phyloP scores from a whole-genome alignment of 83 land plant species.

The Picea engelmannii region DNA sequence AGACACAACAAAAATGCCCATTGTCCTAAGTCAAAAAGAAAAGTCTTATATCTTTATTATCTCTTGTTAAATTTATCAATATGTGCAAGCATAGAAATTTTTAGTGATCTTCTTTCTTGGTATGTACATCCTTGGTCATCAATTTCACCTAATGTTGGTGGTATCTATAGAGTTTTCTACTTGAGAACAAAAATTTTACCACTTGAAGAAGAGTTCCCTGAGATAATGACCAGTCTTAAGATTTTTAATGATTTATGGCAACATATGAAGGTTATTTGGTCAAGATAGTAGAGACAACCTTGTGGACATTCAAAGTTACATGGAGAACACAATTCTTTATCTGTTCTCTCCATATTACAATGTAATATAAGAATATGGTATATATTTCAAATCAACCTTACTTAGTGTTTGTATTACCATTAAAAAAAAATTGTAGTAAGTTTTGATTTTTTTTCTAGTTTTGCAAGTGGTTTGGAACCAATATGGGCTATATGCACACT shows the following conservation, averaged over 20 bases:
- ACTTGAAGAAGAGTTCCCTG: slow-evolving; percentile 91
- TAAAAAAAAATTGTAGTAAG: too few relatives aligned
- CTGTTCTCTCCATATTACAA: too few relatives aligned
- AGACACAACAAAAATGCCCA: slow-evolving; percentile 91
- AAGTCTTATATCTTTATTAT: slow-evolving; percentile 49
- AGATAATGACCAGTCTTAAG: slow-evolving; percentile 81
- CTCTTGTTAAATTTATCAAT: not conserved
- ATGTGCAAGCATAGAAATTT: not conserved
- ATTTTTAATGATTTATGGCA: slow-evolving; percentile 92
- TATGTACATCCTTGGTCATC: not conserved
- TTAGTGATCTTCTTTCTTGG: not conserved
- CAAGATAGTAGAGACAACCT: slow-evolving; percentile 35
- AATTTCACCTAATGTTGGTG: not conserved
- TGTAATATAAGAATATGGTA: too few relatives aligned
- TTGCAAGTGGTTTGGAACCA: too few relatives aligned
- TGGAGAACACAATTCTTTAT: too few relatives aligned
- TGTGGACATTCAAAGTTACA: too few relatives aligned
- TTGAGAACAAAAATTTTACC: slow-evolving; percentile 47
- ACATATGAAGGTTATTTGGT: slow-evolving; percentile 66
- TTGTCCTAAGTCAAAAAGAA: slow-evolving; percentile 97
- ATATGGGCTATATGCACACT: too few relatives aligned
- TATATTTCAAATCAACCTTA: too few relatives aligned
- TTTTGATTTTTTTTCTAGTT: too few relatives aligned
- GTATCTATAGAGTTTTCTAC: slow-evolving; percentile 58
- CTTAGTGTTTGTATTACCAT: too few relatives aligned